Percentiles rank a stretch among this genome's conserved stretches.
These are phyloP conservation scores for Polytrichum formosum DNA, from an alignment of 225 moss, liverwort and hornwort genomes.

Conservation along the genomic window DNA sequence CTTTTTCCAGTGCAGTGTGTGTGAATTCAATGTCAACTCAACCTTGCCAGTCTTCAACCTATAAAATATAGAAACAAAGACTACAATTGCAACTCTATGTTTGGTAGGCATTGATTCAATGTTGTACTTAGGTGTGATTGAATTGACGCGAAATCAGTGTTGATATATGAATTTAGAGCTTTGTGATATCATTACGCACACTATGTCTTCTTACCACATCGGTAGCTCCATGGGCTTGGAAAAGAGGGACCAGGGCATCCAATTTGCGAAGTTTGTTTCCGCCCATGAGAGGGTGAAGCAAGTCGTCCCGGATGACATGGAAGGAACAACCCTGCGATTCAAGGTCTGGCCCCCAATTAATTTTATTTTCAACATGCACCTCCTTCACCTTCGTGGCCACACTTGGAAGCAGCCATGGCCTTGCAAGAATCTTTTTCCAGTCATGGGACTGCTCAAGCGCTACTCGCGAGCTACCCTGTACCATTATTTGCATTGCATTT, in stretches of 20 bases:
- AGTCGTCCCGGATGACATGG: conserved; percentile 75
- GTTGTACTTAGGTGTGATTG: no score
- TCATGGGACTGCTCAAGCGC: conserved; percentile 13
- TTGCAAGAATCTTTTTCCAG: conserved; percentile 36
- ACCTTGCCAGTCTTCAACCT: no score
- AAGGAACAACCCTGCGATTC: conserved; percentile 19
- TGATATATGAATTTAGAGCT: no score
- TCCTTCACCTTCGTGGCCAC: conserved; percentile 23
- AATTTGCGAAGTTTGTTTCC: conserved; percentile 95
- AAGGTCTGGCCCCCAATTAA: background rate
- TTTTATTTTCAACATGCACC: conserved; percentile 11
- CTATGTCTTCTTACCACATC: conserved; percentile 60
- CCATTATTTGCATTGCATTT: background rate
- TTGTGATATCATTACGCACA: no score
- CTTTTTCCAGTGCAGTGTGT: no score
- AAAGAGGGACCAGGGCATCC: conserved; percentile 69
- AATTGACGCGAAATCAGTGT: no score
- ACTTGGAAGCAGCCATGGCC: conserved; percentile 32
- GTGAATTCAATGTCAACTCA: no score
- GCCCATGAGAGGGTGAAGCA: conserved; percentile 76
- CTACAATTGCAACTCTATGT: no score
- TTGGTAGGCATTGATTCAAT: no score
- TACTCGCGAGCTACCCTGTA: conserved; percentile 20
- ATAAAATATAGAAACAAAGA: no score
- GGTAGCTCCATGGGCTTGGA: conserved; percentile 42